Evolutionary conservation across 177 flowering plant genomes (phyloP).

Genomic region (Vitis hybrid): DNA sequence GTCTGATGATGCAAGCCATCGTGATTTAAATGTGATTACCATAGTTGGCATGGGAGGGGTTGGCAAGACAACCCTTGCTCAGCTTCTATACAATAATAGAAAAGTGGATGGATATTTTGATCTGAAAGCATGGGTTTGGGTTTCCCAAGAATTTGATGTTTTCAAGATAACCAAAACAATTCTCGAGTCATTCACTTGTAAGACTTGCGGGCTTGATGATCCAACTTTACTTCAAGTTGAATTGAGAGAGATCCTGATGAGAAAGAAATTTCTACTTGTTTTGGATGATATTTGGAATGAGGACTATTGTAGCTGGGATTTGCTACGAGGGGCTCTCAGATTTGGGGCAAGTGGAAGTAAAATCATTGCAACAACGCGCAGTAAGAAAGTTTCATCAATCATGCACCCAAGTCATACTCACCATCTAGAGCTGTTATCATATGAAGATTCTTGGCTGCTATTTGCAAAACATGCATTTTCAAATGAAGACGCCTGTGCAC

Average conservation of each 20-base stretch:
- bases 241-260: conserved; percentile 5
- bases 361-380: conserved; percentile 27
- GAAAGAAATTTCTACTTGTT: conserved; percentile 23
- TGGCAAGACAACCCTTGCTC: conserved; percentile 37
- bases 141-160: conserved; percentile 28
- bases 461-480: conserved; percentile 20
- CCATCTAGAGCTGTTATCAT: conserved; percentile 9
- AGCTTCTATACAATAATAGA: conserved; percentile 21
- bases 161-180: conserved; percentile 16
- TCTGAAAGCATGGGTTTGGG: conserved; percentile 27
- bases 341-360: conserved; percentile 23
- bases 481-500: background rate
- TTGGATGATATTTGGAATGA: conserved; percentile 31
- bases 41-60: conserved; percentile 33
- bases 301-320: conserved; percentile 5
- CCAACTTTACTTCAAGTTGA: conserved; percentile 15
- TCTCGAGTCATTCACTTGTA: conserved; percentile 5
- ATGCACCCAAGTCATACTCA: conserved; percentile 9
- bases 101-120: conserved; percentile 16
- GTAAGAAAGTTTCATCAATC: conserved; percentile 4
- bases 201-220: background rate
- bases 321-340: conserved; percentile 3
- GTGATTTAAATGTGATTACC: conserved; percentile 13
- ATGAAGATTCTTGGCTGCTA: conserved; percentile 25
- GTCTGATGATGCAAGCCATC: background rate